Evolutionary conservation across 495 filamentous ascomycete species (phyloP).

Genomic region (Lepidopterella palustris): DNA sequence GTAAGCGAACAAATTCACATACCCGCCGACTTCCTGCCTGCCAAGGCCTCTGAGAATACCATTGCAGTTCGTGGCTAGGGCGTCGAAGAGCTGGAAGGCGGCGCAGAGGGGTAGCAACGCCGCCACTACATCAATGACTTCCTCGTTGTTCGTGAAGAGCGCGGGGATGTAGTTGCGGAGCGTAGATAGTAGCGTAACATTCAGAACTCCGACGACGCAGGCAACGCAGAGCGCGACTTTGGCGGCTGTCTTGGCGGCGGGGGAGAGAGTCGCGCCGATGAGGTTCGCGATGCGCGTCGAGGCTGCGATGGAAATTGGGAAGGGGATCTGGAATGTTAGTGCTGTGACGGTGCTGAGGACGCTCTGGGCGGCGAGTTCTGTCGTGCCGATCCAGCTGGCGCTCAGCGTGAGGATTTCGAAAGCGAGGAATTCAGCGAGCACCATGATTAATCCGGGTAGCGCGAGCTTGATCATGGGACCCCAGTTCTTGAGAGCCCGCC

Average conservation of each 20-base stretch:
- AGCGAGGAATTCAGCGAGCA: conserved; percentile 79
- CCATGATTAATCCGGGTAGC: conserved; percentile 81
- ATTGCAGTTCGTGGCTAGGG: conserved; percentile 68
- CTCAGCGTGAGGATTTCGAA: conserved; percentile 52
- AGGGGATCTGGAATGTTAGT: conserved; percentile 39
- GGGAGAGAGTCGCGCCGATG: conserved; percentile 36
- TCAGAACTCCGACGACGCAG: conserved; percentile 65
- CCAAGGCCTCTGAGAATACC: conserved; percentile 80
- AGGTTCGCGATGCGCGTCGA: conserved; percentile 40
- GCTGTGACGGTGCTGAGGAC: conserved; percentile 47
- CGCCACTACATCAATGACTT: conserved; percentile 71
- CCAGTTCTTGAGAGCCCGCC: conserved; percentile 70
- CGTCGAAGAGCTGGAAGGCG: conserved; percentile 83
- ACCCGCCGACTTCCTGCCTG: conserved; percentile 80
- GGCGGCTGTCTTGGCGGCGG: conserved; percentile 35
- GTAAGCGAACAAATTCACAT: conserved; percentile 76
- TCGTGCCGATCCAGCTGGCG: conserved; percentile 43
- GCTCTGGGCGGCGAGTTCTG: conserved; percentile 58
- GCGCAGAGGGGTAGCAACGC: conserved; percentile 69
- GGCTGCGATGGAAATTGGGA: conserved; percentile 37
- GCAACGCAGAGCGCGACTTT: conserved; percentile 52
- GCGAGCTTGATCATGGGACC: conserved; percentile 79
- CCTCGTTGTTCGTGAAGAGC: conserved; percentile 73
- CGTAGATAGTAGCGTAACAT: conserved; percentile 57
- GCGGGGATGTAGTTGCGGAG: conserved; percentile 63